Evolutionary conservation across 225 moss, liverwort and hornwort species (phyloP), one percentile per base, ranked within the genome.

Genomic region (Pseudisothecium myosuroides): DNA sequence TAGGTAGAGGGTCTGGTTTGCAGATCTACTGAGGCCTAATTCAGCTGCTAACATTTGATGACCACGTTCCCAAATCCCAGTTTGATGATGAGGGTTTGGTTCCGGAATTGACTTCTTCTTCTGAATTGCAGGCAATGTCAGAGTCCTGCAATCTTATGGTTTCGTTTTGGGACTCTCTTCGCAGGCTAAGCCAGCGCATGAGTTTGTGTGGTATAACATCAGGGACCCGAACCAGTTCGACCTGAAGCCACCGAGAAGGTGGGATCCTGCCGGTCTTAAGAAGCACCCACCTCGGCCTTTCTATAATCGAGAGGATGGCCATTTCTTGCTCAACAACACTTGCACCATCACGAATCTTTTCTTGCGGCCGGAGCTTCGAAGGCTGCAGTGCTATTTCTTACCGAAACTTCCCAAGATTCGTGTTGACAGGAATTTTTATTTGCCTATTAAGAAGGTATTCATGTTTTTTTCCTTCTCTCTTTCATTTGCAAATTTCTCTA

Each of bases 321-420:
- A 96, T 80, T 90, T 95, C 56, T 88, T 89, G 79, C 91, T 98
- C 47, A 94, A 95, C 67, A 98, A 96, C 61, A 83, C 96, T 3
- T 98, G 98, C 88, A 96, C 98, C 27, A 92, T 98, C 45, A 88
- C 94, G 43, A 92, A 88, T 65, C 79, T 96, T 36, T 95, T 81
- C 77, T 88, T 98, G 89, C 76, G 87, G 43, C 98, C 96, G 4
- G 96, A 96, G 82, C 91, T 98, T 64, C 90, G 96, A 86, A 89
- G 96, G 77, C 88, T 98, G 45, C 92, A 98, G 59, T 98, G 98
- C 76, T 96, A 94, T 88, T 98, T 94, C 89, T 86, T 94, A 17
- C 96, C 98, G 52, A 96, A 93, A 87, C 91, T 96, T 80, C 95
- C 96, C 32, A 98, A 95, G 87, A 62, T 95, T 36, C 89, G 75